Conservation (phyloP, 2,329 filamentous ascomycete genomes). For the Diaporthe longicolla region DNA sequence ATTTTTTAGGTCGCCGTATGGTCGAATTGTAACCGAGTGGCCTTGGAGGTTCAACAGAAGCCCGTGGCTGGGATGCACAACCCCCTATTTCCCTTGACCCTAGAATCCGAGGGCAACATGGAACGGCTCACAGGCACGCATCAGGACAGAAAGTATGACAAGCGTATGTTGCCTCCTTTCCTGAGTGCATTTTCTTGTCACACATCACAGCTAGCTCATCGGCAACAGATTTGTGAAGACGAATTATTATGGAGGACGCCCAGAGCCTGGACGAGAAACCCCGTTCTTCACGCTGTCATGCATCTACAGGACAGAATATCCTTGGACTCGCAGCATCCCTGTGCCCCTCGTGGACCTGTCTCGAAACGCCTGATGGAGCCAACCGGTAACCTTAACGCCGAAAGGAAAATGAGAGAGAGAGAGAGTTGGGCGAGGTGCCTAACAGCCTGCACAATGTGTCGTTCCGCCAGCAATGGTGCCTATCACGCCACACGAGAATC, state of each 20-base stretch:
- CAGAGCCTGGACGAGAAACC: neutral
- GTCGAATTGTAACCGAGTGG: neutral
- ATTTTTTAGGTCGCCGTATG: neutral
- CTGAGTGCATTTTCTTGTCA: neutral
- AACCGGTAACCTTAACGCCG: conserved; percentile 16
- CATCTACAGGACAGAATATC: neutral
- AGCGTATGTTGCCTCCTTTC: neutral
- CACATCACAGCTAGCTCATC: neutral
- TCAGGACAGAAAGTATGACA: neutral
- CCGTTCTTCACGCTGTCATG: conserved; percentile 10
- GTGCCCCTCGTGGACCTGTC: neutral
- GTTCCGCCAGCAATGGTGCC: neutral
- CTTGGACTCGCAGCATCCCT: neutral
- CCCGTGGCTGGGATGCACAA: conserved; percentile 10
- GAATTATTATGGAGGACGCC: neutral
- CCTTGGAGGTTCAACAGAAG: neutral
- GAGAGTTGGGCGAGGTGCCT: neutral
- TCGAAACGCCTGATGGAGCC: conserved; percentile 13
- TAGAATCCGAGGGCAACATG: neutral
- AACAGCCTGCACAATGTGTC: neutral
- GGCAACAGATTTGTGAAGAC: neutral
- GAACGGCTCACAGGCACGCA: neutral
- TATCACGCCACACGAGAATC: neutral
- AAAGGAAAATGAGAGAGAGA: neutral
- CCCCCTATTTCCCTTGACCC: conserved; percentile 6